A percentile compares a stretch with the other conserved stretches of the same genome.
Conservation (phyloP, 192 early-diverging fungal genomes). For the Coemansia sp. region DNA sequence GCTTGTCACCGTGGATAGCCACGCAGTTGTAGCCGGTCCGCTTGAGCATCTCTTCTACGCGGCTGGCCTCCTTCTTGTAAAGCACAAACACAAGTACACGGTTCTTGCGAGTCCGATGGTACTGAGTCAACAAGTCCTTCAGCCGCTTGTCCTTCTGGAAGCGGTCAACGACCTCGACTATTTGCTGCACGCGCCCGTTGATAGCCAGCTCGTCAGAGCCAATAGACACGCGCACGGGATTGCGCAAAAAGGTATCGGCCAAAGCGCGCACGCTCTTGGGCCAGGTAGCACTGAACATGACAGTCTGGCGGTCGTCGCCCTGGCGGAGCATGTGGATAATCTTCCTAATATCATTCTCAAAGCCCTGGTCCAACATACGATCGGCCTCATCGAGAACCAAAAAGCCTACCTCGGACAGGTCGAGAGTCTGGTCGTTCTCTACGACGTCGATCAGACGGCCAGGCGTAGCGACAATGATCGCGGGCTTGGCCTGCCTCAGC, state of each 20-base stretch:
- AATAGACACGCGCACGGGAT: conserved; percentile 83
- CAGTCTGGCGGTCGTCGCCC: conserved; percentile 79
- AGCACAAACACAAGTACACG: conserved; percentile 92
- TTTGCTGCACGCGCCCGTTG: conserved; percentile 83
- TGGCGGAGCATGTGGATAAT: conserved; percentile 80
- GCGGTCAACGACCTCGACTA: conserved; percentile 88
- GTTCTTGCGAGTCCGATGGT: conserved; percentile 86
- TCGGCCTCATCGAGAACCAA: conserved; percentile 97
- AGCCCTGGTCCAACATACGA: conserved; percentile 96
- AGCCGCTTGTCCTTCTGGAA: conserved; percentile 77
- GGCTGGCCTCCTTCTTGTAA: conserved; percentile 94
- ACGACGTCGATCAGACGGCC: conserved; percentile 94
- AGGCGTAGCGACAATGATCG: conserved; percentile 91
- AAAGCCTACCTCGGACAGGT: conserved; percentile 81
- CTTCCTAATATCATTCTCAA: conserved; percentile 87
- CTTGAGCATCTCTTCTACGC: conserved; percentile 75
- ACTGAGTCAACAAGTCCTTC: conserved; percentile 75
- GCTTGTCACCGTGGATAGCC: conserved; percentile 92
- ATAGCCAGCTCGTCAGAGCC: conserved; percentile 89
- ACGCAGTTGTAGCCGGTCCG: conserved; percentile 80
- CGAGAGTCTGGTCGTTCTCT: conserved; percentile 74
- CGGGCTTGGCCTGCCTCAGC: conserved; percentile 51
- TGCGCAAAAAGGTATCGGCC: conserved; percentile 77
- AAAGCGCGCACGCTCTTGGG: conserved; percentile 88
- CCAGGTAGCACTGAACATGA: conserved; percentile 98